Percentiles rank a stretch among this genome's conserved stretches.
Evolutionary conservation across 306 rosid species (phyloP).

Genomic region (apple (Malus domestica)): DNA sequence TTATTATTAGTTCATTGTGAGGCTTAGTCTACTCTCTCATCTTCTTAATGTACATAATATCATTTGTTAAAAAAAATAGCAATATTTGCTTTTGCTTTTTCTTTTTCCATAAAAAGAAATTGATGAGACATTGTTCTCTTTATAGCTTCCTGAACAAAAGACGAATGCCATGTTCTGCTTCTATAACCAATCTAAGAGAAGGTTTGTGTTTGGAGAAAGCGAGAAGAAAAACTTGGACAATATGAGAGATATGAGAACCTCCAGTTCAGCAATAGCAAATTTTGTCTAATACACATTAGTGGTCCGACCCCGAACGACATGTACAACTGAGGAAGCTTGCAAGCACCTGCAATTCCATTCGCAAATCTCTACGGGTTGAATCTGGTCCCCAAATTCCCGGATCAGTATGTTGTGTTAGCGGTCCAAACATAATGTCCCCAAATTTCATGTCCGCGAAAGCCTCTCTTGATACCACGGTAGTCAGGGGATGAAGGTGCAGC

Average conservation of each 20-base stretch:
- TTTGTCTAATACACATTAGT: slow-evolving; percentile 14
- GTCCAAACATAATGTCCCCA: slow-evolving; percentile 9
- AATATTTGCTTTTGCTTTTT: too few species aligned
- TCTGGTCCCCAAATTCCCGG: slow-evolving; percentile 18
- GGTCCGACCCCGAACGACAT: slow-evolving; percentile 18
- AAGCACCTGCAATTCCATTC: slow-evolving; percentile 9
- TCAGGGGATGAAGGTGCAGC: slow-evolving; percentile 5
- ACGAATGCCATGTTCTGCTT: slow-evolving; percentile 33
- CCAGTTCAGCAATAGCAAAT: slow-evolving; percentile 10
- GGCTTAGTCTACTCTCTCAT: too few species aligned
- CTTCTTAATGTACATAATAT: too few species aligned
- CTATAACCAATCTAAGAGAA: slow-evolving; percentile 14
- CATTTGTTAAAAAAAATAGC: too few species aligned
- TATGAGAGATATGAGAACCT: slow-evolving; percentile 24
- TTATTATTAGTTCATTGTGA: too few species aligned
- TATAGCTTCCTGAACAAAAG: slow-evolving; percentile 19
- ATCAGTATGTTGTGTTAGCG: not conserved
- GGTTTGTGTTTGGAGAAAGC: slow-evolving; percentile 35
- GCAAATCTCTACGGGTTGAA: slow-evolving; percentile 19
- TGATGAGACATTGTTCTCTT: too few species aligned
- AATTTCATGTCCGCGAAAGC: slow-evolving; percentile 13
- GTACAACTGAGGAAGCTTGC: slow-evolving; percentile 23
- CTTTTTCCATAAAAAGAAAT: too few species aligned
- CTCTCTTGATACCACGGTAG: slow-evolving; percentile 9
- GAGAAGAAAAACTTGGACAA: slow-evolving; percentile 31